These are phyloP conservation scores for Plantago coronopus DNA, from an alignment of 305 asterid genomes.

Conservation along the genomic window DNA sequence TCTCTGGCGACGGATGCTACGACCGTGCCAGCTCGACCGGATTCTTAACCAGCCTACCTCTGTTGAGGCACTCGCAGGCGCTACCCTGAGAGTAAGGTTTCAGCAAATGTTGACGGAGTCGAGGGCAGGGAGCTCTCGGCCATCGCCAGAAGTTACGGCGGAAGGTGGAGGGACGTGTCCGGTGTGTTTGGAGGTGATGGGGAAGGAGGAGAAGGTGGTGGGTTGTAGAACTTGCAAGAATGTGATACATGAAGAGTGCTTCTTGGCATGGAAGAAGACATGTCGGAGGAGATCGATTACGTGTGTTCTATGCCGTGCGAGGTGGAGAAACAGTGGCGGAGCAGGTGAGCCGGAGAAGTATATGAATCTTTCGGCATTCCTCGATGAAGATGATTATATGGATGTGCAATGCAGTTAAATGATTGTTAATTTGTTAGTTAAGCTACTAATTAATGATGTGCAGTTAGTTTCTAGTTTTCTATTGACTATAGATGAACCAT, in stretches of 20 bases:
- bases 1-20: conserved; percentile 58
- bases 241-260: conserved; percentile 70
- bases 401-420: conserved; percentile 32
- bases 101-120: conserved; percentile 42
- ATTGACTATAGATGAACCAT: too few species aligned
- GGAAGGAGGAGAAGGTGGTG: conserved; percentile 52
- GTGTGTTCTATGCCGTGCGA: conserved; percentile 88
- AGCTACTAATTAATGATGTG: not conserved
- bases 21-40: conserved; percentile 72
- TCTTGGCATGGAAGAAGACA: conserved; percentile 77
- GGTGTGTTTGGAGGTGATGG: conserved; percentile 87
- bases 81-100: conserved; percentile 46
- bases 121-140: conserved; percentile 10
- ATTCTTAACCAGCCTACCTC: conserved; percentile 54
- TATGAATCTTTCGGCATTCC: conserved; percentile 70
- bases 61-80: conserved; percentile 49
- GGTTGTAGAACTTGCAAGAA: conserved; percentile 72
- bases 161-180: conserved; percentile 63
- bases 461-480: not conserved
- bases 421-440: not conserved
- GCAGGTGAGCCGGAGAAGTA: conserved; percentile 52
- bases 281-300: conserved; percentile 61
- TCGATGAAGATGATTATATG: conserved; percentile 42
- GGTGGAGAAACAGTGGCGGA: conserved; percentile 57
- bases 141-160: conserved; percentile 25